A percentile compares a stretch with the other conserved stretches of the same genome.
These are phyloP conservation scores for Graphilbum sp. DNA, from an alignment of 2,329 filamentous ascomycete genomes.

Conservation along the genomic window DNA sequence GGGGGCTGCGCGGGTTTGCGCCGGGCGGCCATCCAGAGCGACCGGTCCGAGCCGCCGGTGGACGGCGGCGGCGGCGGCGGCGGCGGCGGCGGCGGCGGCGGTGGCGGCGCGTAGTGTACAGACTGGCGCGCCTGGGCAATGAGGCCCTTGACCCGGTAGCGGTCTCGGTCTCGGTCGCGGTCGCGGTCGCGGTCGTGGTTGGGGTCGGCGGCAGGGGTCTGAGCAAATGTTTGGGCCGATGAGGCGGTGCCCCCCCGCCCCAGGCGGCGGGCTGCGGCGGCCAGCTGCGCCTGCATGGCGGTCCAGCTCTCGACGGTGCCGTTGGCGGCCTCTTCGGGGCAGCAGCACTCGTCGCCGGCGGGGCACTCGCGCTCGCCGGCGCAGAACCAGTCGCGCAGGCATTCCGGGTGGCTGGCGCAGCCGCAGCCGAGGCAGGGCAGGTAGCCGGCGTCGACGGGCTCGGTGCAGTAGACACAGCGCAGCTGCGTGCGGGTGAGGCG, in stretches of 20 bases:
- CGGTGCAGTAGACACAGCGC: conserved; percentile 44
- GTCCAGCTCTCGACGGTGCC: conserved; percentile 46
- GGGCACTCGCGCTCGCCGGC: conserved; percentile 41
- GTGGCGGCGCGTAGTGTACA: conserved; percentile 6
- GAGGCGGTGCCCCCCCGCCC: too few relatives aligned
- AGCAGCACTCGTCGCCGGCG: conserved; percentile 49
- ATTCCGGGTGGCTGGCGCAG: conserved; percentile 42
- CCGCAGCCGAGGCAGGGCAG: conserved; percentile 46
- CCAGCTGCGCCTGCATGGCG: conserved; percentile 30
- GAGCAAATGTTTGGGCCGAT: too few relatives aligned
- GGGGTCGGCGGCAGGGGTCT: too few relatives aligned
- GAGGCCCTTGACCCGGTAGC: conserved; percentile 6
- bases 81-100: conserved; percentile 7
- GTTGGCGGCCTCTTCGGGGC: conserved; percentile 36
- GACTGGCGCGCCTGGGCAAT: conserved; percentile 10
- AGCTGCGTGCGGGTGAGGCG: conserved; percentile 39
- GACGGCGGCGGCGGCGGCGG: conserved; percentile 3
- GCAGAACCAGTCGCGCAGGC: conserved; percentile 41
- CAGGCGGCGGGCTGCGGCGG: too few relatives aligned
- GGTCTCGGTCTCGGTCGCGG: too few relatives aligned
- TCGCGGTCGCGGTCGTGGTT: too few relatives aligned
- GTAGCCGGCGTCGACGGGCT: conserved; percentile 43
- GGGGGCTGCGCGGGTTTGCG: too few relatives aligned
- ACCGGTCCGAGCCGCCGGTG: too few relatives aligned
- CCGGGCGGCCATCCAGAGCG: too few relatives aligned